Conservation (phyloP, 345 rosid genomes). For the Ceriops zippeliana region DNA sequence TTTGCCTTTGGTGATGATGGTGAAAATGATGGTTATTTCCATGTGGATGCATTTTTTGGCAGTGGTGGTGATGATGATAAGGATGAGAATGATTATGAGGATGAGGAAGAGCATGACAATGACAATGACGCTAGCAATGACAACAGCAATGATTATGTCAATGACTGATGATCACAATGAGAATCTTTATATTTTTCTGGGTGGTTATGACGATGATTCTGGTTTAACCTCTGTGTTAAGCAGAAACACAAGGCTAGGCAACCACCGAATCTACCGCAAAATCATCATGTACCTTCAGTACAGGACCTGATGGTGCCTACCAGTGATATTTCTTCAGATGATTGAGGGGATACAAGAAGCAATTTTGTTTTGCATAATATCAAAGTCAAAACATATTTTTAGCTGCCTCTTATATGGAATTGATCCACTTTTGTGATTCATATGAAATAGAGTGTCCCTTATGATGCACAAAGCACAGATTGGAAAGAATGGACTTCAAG, state of each 20-base stretch:
- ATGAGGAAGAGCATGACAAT: constrained; percentile 16
- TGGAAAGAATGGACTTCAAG: too few species aligned
- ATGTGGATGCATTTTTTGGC: constrained; percentile 22
- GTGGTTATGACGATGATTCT: constrained; percentile 16
- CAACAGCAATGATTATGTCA: not conserved
- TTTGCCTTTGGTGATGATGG: constrained; percentile 17
- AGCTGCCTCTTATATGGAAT: too few species aligned
- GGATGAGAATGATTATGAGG: not conserved
- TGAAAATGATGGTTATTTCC: constrained; percentile 9
- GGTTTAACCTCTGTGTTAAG: constrained; percentile 53
- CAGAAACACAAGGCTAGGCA: constrained; percentile 48
- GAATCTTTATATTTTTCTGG: constrained; percentile 7
- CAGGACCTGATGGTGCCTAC: constrained; percentile 48
- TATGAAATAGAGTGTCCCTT: too few species aligned
- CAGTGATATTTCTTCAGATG: constrained; percentile 37
- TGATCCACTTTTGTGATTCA: too few species aligned
- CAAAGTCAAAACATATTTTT: too few species aligned
- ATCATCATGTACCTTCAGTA: constrained; percentile 19
- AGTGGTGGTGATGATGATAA: constrained; percentile 26
- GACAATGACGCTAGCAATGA: constrained; percentile 1
- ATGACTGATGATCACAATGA: constrained; percentile 4
- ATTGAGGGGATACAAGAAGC: constrained; percentile 37
- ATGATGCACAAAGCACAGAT: too few species aligned
- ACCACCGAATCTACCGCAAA: constrained; percentile 34
- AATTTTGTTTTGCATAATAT: not conserved